Base-by-base conservation (phyloP, 768 basidiomycete species). In the Strobilomyces dryophilus region DNA sequence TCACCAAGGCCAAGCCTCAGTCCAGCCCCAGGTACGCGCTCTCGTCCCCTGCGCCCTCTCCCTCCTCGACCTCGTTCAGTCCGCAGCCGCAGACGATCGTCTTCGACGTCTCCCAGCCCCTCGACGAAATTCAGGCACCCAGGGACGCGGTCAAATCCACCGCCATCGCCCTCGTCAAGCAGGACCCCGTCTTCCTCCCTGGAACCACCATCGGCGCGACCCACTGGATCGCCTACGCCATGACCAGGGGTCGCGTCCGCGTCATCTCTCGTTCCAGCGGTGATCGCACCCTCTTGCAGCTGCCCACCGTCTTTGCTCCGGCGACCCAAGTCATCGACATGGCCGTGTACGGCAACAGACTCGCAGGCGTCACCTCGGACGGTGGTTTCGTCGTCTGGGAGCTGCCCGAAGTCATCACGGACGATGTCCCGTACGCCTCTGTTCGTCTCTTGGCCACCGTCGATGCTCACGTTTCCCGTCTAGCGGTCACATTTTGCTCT, bases 381-480 rank as follows among this genome's bases (percentile, higher is more conserved):
- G 91, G 91, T 54, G 91, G 91, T 37, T 89, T 92, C 59, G 87
- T 92, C 31, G 85, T 92, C 7, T 93, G 91, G 91, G 87, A 92
- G 64, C 65, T 93, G 24, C 91, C 91, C 29, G 85, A 87, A 48
- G 67, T 85, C 49, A 89, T 93, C 65, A 89, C 84, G 14, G 91
- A 93, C 62, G 90, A 93, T 69, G 88, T 87, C 31, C 85, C 87
- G 89, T 91, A 72, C 66, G 88, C 81, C 26, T 49, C 41, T 18
- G 43, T 46, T 2, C 11, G 29, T 18, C 51, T 48, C 8, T 47
- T 42, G 34, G 8, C 24, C 1, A 15, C 31, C 42, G 24, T 47
- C 32, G 35, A 6, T 17, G 31, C 56, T 55, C 49, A 56, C 47
- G 43, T 24, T 24, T 57, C 40, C 20, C 56, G 43, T 63, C 31